phyloP scores from a whole-genome alignment of 2,329 filamentous ascomycete species.

The Orbilia quercus region DNA sequence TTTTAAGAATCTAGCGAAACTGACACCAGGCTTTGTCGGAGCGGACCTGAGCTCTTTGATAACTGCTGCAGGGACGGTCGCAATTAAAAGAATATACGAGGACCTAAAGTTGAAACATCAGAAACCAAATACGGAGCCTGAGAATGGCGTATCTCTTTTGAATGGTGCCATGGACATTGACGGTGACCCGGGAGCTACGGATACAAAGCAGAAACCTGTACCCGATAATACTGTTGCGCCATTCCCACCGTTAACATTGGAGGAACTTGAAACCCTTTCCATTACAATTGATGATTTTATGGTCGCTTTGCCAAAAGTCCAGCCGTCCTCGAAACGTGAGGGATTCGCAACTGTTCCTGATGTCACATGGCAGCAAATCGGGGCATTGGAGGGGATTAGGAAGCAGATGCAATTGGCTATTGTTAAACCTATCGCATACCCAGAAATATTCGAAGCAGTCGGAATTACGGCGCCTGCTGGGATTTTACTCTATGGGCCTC shows the following conservation, averaged over 20 bases:
- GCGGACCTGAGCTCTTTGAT: conserved; percentile 82
- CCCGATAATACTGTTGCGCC: conserved; percentile 15
- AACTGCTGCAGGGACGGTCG: conserved; percentile 73
- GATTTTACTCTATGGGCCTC: conserved; percentile 94
- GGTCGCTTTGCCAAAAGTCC: conserved; percentile 77
- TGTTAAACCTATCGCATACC: conserved; percentile 86
- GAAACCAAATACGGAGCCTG: conserved; percentile 55
- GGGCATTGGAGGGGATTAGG: conserved; percentile 81
- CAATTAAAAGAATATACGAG: conserved; percentile 70
- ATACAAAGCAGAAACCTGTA: conserved; percentile 16
- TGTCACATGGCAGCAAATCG: conserved; percentile 92
- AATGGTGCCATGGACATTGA: conserved; percentile 61
- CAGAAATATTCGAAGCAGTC: conserved; percentile 78
- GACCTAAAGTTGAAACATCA: conserved; percentile 69
- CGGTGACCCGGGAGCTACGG: conserved; percentile 23
- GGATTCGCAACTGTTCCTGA: conserved; percentile 94
- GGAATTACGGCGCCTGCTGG: conserved; percentile 85
- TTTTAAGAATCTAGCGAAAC: conserved; percentile 78
- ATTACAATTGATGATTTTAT: conserved; percentile 78
- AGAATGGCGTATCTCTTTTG: conserved; percentile 25
- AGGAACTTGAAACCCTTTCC: conserved; percentile 62
- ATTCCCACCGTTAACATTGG: conserved; percentile 51
- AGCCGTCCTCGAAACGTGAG: conserved; percentile 86
- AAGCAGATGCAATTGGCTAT: conserved; percentile 85
- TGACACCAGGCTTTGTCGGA: conserved; percentile 92